Conservation (phyloP, 2,329 filamentous ascomycete genomes). For the Chaetomiaceae sp. region DNA sequence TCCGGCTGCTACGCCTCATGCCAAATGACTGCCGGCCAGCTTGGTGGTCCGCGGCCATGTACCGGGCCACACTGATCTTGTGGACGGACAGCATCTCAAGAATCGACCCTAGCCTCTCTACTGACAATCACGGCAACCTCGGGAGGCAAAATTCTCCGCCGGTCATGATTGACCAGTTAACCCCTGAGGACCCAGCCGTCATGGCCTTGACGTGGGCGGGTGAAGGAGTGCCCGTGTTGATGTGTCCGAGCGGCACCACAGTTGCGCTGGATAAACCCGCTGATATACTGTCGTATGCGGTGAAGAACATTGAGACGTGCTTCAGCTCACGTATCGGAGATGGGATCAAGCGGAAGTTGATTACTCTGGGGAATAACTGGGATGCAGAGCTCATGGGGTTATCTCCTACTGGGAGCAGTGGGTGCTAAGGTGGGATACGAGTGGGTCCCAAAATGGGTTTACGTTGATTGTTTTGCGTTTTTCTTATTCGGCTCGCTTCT, state of each 20-base stretch:
- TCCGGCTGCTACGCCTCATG: conserved; percentile 58
- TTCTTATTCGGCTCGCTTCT: not conserved
- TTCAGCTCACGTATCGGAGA: conserved; percentile 42
- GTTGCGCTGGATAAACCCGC: conserved; percentile 37
- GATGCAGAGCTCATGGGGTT: conserved; percentile 28
- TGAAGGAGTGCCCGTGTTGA: conserved; percentile 37
- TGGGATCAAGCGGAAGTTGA: conserved; percentile 43
- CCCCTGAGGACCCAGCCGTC: conserved; percentile 36
- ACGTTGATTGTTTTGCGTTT: not conserved
- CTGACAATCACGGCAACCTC: conserved; percentile 15
- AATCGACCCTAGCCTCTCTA: conserved; percentile 41
- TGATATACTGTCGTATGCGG: conserved; percentile 39
- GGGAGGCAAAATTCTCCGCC: not conserved
- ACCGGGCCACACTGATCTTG: conserved; percentile 60
- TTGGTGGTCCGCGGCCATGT: conserved; percentile 69
- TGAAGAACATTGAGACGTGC: conserved; percentile 38
- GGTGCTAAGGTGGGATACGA: not conserved
- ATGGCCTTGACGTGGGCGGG: conserved; percentile 38
- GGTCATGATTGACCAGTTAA: conserved; percentile 39
- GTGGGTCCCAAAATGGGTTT: not conserved
- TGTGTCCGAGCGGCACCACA: conserved; percentile 31
- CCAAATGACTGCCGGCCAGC: conserved; percentile 55
- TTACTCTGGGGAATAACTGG: conserved; percentile 39
- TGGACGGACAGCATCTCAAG: conserved; percentile 58
- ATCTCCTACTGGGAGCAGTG: not conserved